A percentile compares a stretch with the other conserved stretches of the same genome.
Evolutionary conservation across 2,329 filamentous ascomycete species (phyloP).

Genomic region (Colletotrichum tanaceti): DNA sequence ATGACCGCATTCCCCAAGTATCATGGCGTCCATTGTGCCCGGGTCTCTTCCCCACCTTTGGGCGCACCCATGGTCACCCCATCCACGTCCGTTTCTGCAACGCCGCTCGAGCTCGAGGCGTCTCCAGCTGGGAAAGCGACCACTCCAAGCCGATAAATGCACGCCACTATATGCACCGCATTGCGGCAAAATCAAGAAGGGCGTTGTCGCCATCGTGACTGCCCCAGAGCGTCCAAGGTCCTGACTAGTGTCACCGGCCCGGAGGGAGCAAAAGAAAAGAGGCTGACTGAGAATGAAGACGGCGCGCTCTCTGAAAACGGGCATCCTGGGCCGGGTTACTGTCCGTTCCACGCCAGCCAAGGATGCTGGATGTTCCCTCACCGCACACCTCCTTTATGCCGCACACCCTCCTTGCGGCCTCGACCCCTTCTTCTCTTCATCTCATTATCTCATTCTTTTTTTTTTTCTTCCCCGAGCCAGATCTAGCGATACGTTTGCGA

Average conservation of each 20-base stretch:
- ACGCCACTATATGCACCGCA: conserved; percentile 31
- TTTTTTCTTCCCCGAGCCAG: conserved; percentile 33
- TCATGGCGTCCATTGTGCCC: conserved; percentile 31
- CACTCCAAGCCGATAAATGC: conserved; percentile 20
- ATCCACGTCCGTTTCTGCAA: conserved; percentile 36
- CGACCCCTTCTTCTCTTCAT: conserved; percentile 34
- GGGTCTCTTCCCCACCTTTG: conserved; percentile 24
- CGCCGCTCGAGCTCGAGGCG: conserved; percentile 24
- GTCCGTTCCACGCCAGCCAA: conserved; percentile 35
- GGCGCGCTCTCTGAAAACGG: conserved; percentile 35
- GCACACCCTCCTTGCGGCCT: conserved; percentile 34
- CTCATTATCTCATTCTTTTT: conserved; percentile 37
- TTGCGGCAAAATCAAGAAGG: conserved; percentile 32
- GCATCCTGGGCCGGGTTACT: conserved; percentile 22
- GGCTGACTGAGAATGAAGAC: conserved; percentile 38
- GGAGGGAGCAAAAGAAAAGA: conserved; percentile 13
- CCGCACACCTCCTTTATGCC: conserved; percentile 29
- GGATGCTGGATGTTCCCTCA: conserved; percentile 24
- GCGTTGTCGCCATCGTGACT: conserved; percentile 37
- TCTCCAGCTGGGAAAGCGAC: conserved; percentile 25
- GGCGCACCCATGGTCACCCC: conserved; percentile 24
- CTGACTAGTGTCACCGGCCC: conserved; percentile 32
- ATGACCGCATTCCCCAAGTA: conserved; percentile 39
- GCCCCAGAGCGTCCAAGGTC: conserved; percentile 5
- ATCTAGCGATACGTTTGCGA: conserved; percentile 36